phyloP scores from a whole-genome alignment of 2,329 filamentous ascomycete genomes.

The Aspergillus arachidicola region DNA sequence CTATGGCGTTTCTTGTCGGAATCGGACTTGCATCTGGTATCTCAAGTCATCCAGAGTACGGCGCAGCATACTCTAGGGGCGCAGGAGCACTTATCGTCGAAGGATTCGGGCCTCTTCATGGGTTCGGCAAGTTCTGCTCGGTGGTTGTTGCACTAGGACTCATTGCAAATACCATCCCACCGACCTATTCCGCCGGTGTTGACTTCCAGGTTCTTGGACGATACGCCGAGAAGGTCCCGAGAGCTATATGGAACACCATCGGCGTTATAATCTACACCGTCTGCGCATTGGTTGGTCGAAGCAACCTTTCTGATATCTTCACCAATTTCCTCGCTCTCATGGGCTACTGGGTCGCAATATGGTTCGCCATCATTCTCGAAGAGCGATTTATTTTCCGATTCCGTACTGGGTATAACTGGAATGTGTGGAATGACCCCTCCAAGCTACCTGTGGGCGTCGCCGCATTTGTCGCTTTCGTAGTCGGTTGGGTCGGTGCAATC shows the following conservation, averaged over 20 bases:
- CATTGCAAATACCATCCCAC: constrained; percentile 67
- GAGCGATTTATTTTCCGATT: constrained; percentile 66
- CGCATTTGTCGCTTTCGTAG: constrained; percentile 61
- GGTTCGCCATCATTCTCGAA: constrained; percentile 61
- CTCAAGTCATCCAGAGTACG: constrained; percentile 55
- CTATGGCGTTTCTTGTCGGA: constrained; percentile 63
- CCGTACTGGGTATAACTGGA: constrained; percentile 59
- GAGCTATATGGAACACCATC: constrained; percentile 66
- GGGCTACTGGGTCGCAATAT: constrained; percentile 71
- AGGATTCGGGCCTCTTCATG: constrained; percentile 60
- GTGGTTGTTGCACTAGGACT: constrained; percentile 66
- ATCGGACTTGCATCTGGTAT: constrained; percentile 65
- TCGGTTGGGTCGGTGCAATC: constrained; percentile 68
- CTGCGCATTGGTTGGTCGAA: constrained; percentile 65
- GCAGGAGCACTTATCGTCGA: constrained; percentile 67
- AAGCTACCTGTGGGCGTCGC: constrained; percentile 66
- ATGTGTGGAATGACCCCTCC: constrained; percentile 59
- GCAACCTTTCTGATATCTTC: constrained; percentile 65
- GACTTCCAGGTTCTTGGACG: constrained; percentile 68
- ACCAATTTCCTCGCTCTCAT: constrained; percentile 71
- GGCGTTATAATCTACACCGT: constrained; percentile 65
- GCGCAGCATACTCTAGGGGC: constrained; percentile 58
- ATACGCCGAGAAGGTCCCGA: constrained; percentile 60
- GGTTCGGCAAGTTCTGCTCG: constrained; percentile 68
- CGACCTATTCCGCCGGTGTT: constrained; percentile 67